Conservation (phyloP, 2,329 filamentous ascomycete species). For the Pseudodiploospora longispora region DNA sequence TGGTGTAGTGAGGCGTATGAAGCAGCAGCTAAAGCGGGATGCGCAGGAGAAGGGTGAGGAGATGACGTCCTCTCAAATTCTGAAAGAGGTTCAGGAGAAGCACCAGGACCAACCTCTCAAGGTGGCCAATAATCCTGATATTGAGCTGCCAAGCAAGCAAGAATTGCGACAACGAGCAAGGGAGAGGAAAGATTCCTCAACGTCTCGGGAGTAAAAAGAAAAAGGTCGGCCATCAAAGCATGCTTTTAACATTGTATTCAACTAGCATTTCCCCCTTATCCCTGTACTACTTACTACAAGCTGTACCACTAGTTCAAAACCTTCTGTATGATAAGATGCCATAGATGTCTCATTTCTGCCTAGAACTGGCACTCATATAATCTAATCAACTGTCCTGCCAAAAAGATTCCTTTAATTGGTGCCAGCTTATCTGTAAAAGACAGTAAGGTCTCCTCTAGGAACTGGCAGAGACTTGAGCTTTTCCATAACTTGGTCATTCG, state of each 20-base stretch:
- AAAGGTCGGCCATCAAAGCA: not conserved
- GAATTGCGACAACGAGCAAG: conserved; percentile 21
- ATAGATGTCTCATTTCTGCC: conserved; percentile 1
- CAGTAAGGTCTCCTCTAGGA: conserved; percentile 43
- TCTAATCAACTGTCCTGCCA: too few relatives aligned
- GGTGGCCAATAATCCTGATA: conserved; percentile 33
- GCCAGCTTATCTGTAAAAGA: conserved; percentile 41
- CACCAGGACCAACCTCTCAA: conserved; percentile 14
- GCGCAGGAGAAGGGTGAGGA: conserved; percentile 22
- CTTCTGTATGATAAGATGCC: conserved; percentile 5
- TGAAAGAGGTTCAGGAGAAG: conserved; percentile 19
- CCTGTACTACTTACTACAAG: too few relatives aligned
- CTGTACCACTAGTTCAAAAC: not conserved
- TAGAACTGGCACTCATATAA: not conserved
- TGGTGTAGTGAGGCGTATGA: conserved; percentile 38
- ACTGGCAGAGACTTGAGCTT: conserved; percentile 52
- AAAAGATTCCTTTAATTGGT: too few relatives aligned
- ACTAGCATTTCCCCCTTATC: too few relatives aligned
- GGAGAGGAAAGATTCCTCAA: conserved; percentile 6
- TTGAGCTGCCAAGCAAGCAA: conserved; percentile 30
- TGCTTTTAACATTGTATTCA: not conserved
- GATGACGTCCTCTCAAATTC: conserved; percentile 19
- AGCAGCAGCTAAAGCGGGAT: conserved; percentile 27
- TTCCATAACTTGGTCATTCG: conserved; percentile 62
- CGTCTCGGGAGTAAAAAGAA: not conserved